A percentile compares a stretch with the other conserved stretches of the same genome.
Conservation (phyloP, 768 basidiomycete genomes). For the Dacryopinax primogenitus region DNA sequence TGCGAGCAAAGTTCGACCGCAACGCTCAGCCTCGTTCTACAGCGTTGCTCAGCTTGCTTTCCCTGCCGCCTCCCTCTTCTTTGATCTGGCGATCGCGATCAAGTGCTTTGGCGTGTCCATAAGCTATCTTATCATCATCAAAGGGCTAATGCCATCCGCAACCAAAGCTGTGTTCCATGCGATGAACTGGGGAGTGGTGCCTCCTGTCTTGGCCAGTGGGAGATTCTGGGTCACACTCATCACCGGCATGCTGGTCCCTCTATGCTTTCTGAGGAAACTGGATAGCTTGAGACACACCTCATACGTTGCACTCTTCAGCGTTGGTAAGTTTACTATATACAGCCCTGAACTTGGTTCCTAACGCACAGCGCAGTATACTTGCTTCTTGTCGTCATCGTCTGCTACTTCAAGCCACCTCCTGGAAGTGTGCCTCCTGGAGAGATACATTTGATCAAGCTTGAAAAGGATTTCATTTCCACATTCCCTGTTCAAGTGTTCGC, state of each 20-base stretch:
- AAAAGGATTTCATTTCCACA: slow-evolving; percentile 62
- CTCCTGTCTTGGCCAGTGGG: slow-evolving; percentile 65
- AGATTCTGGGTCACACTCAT: slow-evolving; percentile 71
- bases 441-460: slow-evolving; percentile 57
- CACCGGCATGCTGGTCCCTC: slow-evolving; percentile 63
- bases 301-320: slow-evolving; percentile 81
- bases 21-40: slow-evolving; percentile 71
- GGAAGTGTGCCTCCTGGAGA: slow-evolving; percentile 54
- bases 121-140: slow-evolving; percentile 83
- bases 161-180: slow-evolving; percentile 71
- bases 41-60: slow-evolving; percentile 75
- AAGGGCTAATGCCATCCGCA: slow-evolving; percentile 87
- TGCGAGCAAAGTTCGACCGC: slow-evolving; percentile 53
- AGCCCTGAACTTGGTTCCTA: neutral
- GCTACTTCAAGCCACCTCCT: slow-evolving; percentile 62
- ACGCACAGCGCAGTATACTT: slow-evolving; percentile 46
- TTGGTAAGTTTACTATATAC: slow-evolving; percentile 42
- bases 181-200: slow-evolving; percentile 43
- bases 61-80: slow-evolving; percentile 73
- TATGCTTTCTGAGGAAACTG: slow-evolving; percentile 69
- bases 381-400: slow-evolving; percentile 62
- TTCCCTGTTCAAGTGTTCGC: slow-evolving; percentile 92
- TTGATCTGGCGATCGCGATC: slow-evolving; percentile 86
- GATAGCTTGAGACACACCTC: slow-evolving; percentile 83
- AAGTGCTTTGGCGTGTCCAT: slow-evolving; percentile 97